Conservation (phyloP, 2,329 filamentous ascomycete species). For the Eutypa lata region DNA sequence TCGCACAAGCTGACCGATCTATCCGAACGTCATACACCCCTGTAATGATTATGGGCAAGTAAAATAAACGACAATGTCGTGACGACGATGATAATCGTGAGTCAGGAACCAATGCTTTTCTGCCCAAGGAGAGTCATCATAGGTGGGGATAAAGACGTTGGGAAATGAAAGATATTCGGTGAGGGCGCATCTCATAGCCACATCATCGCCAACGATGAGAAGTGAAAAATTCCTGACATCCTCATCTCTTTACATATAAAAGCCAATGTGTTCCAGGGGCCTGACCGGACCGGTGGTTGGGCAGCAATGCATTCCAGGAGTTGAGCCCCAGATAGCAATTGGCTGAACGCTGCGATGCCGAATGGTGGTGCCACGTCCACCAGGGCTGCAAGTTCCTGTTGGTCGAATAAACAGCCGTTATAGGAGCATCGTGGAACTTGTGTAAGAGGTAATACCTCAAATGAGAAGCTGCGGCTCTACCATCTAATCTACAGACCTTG, state of each 20-base stretch:
- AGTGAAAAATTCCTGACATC: neutral
- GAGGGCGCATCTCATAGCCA: neutral
- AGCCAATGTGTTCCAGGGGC: neutral
- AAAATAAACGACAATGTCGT: too few relatives aligned
- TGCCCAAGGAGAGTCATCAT: neutral
- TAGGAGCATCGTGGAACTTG: neutral
- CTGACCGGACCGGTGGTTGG: neutral
- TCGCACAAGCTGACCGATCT: too few relatives aligned
- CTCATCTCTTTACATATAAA: neutral
- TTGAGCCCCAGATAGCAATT: neutral
- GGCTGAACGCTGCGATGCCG: neutral
- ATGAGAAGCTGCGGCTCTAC: neutral
- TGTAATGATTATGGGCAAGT: too few relatives aligned
- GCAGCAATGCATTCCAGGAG: neutral
- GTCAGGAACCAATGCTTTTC: neutral
- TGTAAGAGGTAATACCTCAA: neutral
- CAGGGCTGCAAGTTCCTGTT: neutral
- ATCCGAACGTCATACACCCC: too few relatives aligned
- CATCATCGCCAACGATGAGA: neutral
- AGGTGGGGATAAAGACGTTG: neutral
- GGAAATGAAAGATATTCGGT: neutral
- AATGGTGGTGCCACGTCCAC: neutral
- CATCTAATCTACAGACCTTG: neutral
- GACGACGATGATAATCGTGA: too few relatives aligned
- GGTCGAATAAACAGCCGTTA: neutral